Conservation (phyloP, 1,139 yeast genomes). For the Candida neerlandica region DNA sequence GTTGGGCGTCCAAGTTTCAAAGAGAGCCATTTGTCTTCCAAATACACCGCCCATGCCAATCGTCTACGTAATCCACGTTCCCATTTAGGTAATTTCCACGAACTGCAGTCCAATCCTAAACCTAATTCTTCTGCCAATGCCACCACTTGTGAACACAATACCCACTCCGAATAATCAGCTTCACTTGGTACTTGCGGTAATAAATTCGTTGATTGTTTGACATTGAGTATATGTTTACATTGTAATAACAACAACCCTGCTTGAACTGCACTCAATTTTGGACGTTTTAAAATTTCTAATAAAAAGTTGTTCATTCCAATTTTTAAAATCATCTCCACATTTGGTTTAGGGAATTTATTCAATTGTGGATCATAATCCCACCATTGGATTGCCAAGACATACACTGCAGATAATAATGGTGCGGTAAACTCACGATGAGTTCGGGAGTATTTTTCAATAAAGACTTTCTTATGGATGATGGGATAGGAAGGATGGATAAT, state of each 20-base stretch:
- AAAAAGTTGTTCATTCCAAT: slow-evolving; percentile 64
- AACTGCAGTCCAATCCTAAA: slow-evolving; percentile 78
- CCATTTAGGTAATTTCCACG: slow-evolving; percentile 92
- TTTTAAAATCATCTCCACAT: slow-evolving; percentile 48
- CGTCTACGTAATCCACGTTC: slow-evolving; percentile 83
- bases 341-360: slow-evolving; percentile 66
- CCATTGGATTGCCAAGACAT: slow-evolving; percentile 76
- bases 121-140: slow-evolving; percentile 87
- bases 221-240: slow-evolving; percentile 50
- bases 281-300: slow-evolving; percentile 67
- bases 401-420: slow-evolving; percentile 74
- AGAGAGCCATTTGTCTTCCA: slow-evolving; percentile 87
- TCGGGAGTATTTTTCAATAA: slow-evolving; percentile 72
- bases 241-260: slow-evolving; percentile 72
- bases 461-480: slow-evolving; percentile 73
- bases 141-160: slow-evolving; percentile 81
- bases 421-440: slow-evolving; percentile 81
- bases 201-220: slow-evolving; percentile 9
- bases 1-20: slow-evolving; percentile 79
- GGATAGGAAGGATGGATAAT: slow-evolving; percentile 82
- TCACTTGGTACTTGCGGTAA: slow-evolving; percentile 12
- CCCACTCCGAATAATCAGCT: slow-evolving; percentile 71
- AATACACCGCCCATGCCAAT: slow-evolving; percentile 90
- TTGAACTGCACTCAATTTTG: slow-evolving; percentile 78
- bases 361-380: slow-evolving; percentile 80